Evolutionary conservation across 371 early-diverging fungal genomes (phyloP).

Genomic region (Haplosporangium sp.): DNA sequence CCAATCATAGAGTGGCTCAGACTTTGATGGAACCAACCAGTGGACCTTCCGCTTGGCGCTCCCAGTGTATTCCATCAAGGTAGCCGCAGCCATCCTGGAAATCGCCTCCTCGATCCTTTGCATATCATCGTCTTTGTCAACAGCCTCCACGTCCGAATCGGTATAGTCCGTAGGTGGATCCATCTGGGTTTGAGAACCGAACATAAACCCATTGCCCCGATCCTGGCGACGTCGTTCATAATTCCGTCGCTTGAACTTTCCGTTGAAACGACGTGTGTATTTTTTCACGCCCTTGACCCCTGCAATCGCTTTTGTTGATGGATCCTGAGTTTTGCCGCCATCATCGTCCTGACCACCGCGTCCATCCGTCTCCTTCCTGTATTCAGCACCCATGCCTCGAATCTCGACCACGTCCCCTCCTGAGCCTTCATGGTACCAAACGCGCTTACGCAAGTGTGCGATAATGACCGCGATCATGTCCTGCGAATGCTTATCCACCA

Average conservation of each 20-base stretch:
- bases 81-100: slow-evolving; percentile 6
- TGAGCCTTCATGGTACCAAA: slow-evolving; percentile 35
- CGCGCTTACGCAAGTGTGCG: slow-evolving; percentile 20
- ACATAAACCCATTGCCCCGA: background rate
- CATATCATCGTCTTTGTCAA: background rate
- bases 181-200: background rate
- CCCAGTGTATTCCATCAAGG: slow-evolving; percentile 11
- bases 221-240: slow-evolving; percentile 7
- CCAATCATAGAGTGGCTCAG: slow-evolving; percentile 23
- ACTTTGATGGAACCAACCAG: slow-evolving; percentile 3
- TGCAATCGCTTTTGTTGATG: background rate
- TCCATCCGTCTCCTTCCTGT: background rate
- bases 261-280: slow-evolving; percentile 35
- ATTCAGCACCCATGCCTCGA: slow-evolving; percentile 26
- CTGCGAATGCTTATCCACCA: slow-evolving; percentile 24
- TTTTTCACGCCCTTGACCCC: slow-evolving; percentile 39
- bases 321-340: background rate
- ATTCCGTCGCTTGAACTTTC: slow-evolving; percentile 21
- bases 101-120: slow-evolving; percentile 17
- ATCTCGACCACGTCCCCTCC: slow-evolving; percentile 35
- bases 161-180: slow-evolving; percentile 35
- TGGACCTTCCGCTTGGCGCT: slow-evolving; percentile 19
- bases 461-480: slow-evolving; percentile 46
- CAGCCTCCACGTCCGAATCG: slow-evolving; percentile 25
- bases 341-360: background rate